Evolutionary conservation across 192 early-diverging fungal genomes (phyloP).

Genomic region (Funneliformis geosporum): DNA sequence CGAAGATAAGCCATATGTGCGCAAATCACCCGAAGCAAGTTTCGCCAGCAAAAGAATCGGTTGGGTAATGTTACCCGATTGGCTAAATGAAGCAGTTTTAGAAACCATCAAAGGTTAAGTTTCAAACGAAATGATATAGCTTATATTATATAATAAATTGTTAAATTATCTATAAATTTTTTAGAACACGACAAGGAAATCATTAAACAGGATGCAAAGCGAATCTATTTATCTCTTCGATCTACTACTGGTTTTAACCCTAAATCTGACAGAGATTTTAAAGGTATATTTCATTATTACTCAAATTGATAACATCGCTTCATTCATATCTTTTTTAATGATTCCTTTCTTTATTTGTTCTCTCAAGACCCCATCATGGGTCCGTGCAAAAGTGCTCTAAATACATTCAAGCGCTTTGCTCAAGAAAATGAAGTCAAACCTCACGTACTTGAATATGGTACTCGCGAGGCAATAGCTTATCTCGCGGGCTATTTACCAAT

Average conservation of each 20-base stretch:
- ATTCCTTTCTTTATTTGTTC: not conserved
- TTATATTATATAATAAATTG: not conserved
- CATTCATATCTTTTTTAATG: not conserved
- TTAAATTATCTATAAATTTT: not conserved
- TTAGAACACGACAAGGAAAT: slow-evolving; percentile 46
- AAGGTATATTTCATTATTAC: not conserved
- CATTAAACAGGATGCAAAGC: slow-evolving; percentile 51
- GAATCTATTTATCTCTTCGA: slow-evolving; percentile 54
- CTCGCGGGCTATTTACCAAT: slow-evolving; percentile 62
- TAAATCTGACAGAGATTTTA: not conserved
- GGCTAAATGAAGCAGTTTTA: slow-evolving; percentile 36
- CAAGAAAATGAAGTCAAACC: slow-evolving; percentile 44
- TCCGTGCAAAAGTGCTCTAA: not conserved
- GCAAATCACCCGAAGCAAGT: slow-evolving; percentile 38
- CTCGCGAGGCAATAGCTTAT: slow-evolving; percentile 72
- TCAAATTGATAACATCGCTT: no score
- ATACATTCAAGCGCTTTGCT: not conserved
- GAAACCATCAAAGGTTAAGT: slow-evolving; percentile 34
- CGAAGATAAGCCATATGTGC: not conserved
- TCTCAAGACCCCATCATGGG: slow-evolving; percentile 10
- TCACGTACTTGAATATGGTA: slow-evolving; percentile 72
- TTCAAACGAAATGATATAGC: not conserved
- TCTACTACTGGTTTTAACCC: slow-evolving; percentile 43
- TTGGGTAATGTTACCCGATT: slow-evolving; percentile 38
- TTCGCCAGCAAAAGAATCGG: slow-evolving; percentile 50